Evolutionary conservation across 164 flowering plant genomes (phyloP).

Genomic region (Pachysandra terminalis): DNA sequence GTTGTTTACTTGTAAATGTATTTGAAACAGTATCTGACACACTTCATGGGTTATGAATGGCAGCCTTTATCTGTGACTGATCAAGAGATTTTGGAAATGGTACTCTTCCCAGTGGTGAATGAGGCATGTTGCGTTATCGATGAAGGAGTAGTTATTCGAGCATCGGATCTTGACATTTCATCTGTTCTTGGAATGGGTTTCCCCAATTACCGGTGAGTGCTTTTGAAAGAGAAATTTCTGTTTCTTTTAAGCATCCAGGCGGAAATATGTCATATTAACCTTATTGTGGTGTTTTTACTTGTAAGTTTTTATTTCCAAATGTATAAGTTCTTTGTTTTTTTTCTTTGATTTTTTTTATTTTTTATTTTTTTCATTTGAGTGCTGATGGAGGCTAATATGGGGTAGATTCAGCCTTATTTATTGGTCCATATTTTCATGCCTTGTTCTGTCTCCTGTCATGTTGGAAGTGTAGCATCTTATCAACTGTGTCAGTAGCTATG

Average conservation of each 20-base stretch:
- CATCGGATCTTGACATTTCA: constrained; percentile 91
- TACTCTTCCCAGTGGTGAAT: constrained; percentile 92
- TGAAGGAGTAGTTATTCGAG: constrained; percentile 79
- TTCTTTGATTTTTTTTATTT: background rate
- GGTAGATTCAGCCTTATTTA: background rate
- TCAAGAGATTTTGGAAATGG: constrained; percentile 86
- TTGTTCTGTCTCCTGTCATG: too few species aligned
- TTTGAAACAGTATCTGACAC: background rate
- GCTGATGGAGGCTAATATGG: background rate
- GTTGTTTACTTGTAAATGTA: background rate
- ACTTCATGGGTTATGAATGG: constrained; percentile 5
- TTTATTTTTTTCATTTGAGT: background rate
- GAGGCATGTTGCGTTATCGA: constrained; percentile 92
- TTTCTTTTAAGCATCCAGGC: background rate
- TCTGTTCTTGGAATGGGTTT: constrained; percentile 97
- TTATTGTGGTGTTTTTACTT: background rate
- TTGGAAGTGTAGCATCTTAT: too few species aligned
- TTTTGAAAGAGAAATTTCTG: background rate
- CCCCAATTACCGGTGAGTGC: constrained; percentile 79
- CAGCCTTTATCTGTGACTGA: constrained; percentile 78
- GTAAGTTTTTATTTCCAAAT: too few species aligned
- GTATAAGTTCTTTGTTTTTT: too few species aligned
- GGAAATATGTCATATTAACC: background rate
- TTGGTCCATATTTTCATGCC: too few species aligned
- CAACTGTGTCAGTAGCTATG: too few species aligned